Conservation (phyloP, 176 grass and related monocot genomes). For the Oryza glumipatula region DNA sequence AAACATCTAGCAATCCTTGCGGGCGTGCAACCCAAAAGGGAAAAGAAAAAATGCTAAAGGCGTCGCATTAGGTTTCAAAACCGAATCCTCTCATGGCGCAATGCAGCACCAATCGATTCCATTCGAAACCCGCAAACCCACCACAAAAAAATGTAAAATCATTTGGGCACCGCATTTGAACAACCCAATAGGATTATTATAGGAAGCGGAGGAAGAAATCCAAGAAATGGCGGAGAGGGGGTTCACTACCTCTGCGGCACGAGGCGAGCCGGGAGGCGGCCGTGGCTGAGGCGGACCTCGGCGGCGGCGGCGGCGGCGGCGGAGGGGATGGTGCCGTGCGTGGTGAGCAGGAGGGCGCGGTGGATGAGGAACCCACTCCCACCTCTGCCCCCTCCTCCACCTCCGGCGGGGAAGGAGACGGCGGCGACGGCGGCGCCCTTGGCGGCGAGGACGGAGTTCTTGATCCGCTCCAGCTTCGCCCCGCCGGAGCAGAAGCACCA, state of each 20-base stretch:
- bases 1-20: not conserved
- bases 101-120: conserved; percentile 10
- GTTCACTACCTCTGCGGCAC: conserved; percentile 67
- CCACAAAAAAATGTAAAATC: conserved; percentile 29
- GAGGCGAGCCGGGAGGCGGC: conserved; percentile 62
- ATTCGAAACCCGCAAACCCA: not conserved
- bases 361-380: conserved; percentile 88
- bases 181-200: not conserved
- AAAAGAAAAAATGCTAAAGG: conserved; percentile 22
- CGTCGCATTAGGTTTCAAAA: not conserved
- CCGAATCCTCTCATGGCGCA: not conserved
- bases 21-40: not conserved
- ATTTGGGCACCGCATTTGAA: not conserved
- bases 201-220: not conserved
- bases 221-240: not conserved
- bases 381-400: conserved; percentile 43
- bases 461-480: conserved; percentile 79
- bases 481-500: conserved; percentile 96
- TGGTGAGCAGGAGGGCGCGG: conserved; percentile 79
- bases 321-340: conserved; percentile 80
- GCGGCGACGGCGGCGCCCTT: conserved; percentile 79
- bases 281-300: conserved; percentile 69
- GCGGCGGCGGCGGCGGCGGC: conserved; percentile 53
- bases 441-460: conserved; percentile 58
- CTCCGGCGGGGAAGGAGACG: conserved; percentile 46